Evolutionary conservation across 495 filamentous ascomycete genomes (phyloP), one percentile per base, ranked within the genome.

Genomic region (Cenococcum geophilum): DNA sequence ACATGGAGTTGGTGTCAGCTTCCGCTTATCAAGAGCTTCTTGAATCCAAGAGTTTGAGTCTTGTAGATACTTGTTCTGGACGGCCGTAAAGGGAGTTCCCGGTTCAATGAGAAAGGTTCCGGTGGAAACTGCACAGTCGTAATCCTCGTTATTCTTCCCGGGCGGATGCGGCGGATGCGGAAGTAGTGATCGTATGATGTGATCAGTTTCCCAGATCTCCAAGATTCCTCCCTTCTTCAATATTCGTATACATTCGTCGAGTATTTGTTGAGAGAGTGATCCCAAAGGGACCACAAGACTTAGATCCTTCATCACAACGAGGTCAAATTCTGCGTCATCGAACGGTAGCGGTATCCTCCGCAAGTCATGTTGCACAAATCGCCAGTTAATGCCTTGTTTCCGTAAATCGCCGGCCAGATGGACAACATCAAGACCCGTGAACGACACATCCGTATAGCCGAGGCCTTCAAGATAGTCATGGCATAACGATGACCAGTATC

Each of bases 231-330:
- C 91, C 0, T 85, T 85, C 65, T 82, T 84, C 45, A 96, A 75
- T 16, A 96, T 77, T 25, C 92, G 86, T 55, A 91, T 72, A 55
- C 86, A 85, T 67, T 96, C 91, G 42, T 87, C 83, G 59, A 95
- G 79, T 14, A 91, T 76, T 8, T 84, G 82, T 42, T 87, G 82
- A 67, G 85, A 80, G 12, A 80, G 79, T 21, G 79, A 81, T 18
- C 83, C 82, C 36, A 82, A 72, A 12, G 80, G 71, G 23, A 72
- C 80, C 58, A 83, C 85, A 71, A 95, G 79, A 43, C 83, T 84
- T 65, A 92, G 77, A 71, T 96, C 92, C 72, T 96, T 95, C 57
- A 91, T 82, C 76, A 96, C 90, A 57, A 97, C 83, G 21, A 95
- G 80, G 69, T 96, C 91, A 72, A 96, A 97, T 71, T 90, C 87